phyloP scores from a whole-genome alignment of 805 yeast genomes.

The Teunomyces kruisii region DNA sequence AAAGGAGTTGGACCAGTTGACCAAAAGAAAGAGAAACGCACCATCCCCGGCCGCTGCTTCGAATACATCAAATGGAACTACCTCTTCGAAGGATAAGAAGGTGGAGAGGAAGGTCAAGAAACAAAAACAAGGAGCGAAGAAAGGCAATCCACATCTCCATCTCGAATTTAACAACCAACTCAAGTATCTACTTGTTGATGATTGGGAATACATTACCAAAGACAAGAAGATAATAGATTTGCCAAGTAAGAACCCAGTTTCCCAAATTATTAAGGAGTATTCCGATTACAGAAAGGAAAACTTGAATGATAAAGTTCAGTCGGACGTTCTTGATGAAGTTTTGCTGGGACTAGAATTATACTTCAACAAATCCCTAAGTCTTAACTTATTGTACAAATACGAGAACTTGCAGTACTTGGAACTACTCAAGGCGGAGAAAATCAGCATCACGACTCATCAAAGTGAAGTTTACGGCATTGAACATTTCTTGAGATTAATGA shows the following conservation, averaged over 20 bases:
- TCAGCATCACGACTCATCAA: constrained; percentile 18
- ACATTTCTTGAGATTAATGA: constrained; percentile 75
- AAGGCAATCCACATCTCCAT: constrained; percentile 53
- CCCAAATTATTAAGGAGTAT: constrained; percentile 56
- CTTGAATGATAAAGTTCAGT: constrained; percentile 14
- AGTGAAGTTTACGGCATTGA: constrained; percentile 64
- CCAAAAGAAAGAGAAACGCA: constrained; percentile 17
- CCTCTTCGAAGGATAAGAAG: neutral
- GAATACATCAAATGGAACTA: neutral
- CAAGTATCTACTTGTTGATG: constrained; percentile 76
- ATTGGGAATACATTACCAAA: constrained; percentile 90
- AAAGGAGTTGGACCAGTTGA: constrained; percentile 49
- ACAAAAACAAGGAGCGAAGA: constrained; percentile 2
- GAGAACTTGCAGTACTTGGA: constrained; percentile 74
- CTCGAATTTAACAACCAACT: constrained; percentile 63
- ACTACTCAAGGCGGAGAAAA: constrained; percentile 39
- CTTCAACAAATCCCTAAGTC: constrained; percentile 72
- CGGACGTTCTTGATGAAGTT: constrained; percentile 57
- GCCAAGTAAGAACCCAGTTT: constrained; percentile 59
- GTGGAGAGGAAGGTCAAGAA: constrained; percentile 1
- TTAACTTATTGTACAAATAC: constrained; percentile 67
- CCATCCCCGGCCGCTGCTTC: constrained; percentile 6
- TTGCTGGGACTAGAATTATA: constrained; percentile 66
- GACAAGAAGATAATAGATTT: constrained; percentile 67
- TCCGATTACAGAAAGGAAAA: constrained; percentile 21